Evolutionary conservation across 2,329 filamentous ascomycete species (phyloP).

Genomic region (Scedosporium aurantiacum): DNA sequence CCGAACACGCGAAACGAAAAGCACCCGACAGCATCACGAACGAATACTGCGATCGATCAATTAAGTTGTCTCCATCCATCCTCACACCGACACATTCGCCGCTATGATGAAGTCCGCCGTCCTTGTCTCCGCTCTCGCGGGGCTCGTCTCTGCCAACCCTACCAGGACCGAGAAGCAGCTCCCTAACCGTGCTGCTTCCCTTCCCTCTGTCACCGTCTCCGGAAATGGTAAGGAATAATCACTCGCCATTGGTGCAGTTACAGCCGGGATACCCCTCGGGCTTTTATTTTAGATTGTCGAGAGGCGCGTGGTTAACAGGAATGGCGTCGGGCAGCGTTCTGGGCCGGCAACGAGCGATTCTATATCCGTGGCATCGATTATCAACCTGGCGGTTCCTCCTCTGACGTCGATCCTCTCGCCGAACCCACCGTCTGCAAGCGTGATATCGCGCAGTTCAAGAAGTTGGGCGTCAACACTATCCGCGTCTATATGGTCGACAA

Average conservation of each 20-base stretch:
- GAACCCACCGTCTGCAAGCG: constrained; percentile 60
- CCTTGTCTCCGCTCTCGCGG: constrained; percentile 37
- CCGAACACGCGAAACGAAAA: not conserved
- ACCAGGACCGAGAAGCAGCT: constrained; percentile 36
- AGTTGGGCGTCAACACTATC: constrained; percentile 80
- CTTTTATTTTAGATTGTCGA: not conserved
- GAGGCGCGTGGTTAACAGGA: not conserved
- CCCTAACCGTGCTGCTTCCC: constrained; percentile 36
- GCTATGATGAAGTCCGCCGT: constrained; percentile 37
- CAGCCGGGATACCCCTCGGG: too few relatives aligned
- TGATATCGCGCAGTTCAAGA: constrained; percentile 71
- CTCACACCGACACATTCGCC: not conserved
- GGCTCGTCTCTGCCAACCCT: constrained; percentile 34
- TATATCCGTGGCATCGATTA: constrained; percentile 52
- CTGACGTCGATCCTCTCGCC: constrained; percentile 61
- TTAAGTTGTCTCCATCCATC: not conserved
- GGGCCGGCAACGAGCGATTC: constrained; percentile 40
- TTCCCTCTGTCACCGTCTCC: constrained; percentile 40
- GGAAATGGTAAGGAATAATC: constrained; percentile 40
- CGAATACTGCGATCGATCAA: not conserved
- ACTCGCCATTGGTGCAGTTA: too few relatives aligned
- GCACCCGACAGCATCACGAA: not conserved
- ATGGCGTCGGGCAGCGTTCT: constrained; percentile 36
- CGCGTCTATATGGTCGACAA: constrained; percentile 93
- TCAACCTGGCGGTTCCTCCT: constrained; percentile 48